phyloP scores from a whole-genome alignment of 352 stramenopile genomes.

The Pythium graminicola region DNA sequence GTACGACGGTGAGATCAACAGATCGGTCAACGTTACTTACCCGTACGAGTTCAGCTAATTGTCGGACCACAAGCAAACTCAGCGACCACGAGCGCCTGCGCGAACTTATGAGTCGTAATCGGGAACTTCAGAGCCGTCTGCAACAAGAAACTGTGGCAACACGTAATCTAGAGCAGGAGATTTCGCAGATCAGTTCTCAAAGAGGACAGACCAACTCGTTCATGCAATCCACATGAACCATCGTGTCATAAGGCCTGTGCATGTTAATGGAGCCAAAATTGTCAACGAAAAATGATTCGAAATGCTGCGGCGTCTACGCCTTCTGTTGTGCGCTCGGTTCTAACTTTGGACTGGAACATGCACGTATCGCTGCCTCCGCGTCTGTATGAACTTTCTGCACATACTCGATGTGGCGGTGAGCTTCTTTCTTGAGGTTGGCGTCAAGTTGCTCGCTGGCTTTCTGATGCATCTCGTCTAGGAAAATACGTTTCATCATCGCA shows the following conservation, averaged over 20 bases:
- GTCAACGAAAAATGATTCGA: no score
- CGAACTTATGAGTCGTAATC: conserved; percentile 70
- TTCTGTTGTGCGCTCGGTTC: no score
- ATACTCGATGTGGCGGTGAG: conserved; percentile 58
- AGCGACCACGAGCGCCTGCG: conserved; percentile 62
- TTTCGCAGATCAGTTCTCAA: conserved; percentile 45
- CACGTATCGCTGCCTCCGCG: not conserved
- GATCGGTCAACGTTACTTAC: not conserved
- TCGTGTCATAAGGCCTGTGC: no score
- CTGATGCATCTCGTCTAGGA: conserved; percentile 19
- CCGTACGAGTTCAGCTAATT: not conserved
- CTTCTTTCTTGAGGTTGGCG: conserved; percentile 39
- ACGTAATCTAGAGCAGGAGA: conserved; percentile 63
- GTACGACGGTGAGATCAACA: no score
- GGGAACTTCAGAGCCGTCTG: conserved; percentile 65
- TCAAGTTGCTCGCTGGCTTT: conserved; percentile 32
- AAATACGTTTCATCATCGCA: conserved; percentile 19
- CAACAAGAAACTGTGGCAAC: conserved; percentile 68
- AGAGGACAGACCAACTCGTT: not conserved
- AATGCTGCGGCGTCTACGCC: no score
- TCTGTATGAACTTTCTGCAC: conserved; percentile 45
- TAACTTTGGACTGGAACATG: not conserved
- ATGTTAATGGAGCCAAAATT: no score
- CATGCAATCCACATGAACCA: no score
- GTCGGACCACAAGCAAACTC: conserved; percentile 7